phyloP scores from a whole-genome alignment of 306 rosid species.

The Prunus fruticosa region DNA sequence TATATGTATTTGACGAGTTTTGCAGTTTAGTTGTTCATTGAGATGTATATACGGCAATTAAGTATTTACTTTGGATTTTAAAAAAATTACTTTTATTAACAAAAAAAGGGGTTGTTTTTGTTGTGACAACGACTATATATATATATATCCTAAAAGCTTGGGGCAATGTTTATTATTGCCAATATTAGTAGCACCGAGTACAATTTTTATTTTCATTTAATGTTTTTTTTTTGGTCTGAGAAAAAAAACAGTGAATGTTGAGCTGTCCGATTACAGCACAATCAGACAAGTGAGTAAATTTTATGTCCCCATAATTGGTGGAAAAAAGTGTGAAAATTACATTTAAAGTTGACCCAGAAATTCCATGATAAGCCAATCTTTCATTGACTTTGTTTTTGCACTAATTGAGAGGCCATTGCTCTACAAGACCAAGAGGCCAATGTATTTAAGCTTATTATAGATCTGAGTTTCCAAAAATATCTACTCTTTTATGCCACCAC shows the following conservation, averaged over 20 bases:
- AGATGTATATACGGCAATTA: no score
- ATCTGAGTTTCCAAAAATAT: neutral
- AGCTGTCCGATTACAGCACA: neutral
- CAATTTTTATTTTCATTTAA: no score
- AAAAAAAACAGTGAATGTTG: neutral
- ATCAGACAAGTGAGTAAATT: neutral
- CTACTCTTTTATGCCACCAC: neutral
- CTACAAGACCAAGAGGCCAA: neutral
- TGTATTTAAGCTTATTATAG: neutral
- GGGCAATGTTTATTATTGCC: neutral
- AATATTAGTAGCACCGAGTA: neutral
- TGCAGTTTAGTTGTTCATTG: no score
- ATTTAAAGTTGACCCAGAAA: neutral
- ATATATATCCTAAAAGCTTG: neutral
- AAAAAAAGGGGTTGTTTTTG: neutral
- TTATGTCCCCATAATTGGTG: neutral
- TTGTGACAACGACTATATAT: neutral
- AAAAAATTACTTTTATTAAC: no score
- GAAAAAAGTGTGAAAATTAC: constrained; percentile 4
- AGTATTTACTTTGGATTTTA: no score
- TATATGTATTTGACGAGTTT: no score
- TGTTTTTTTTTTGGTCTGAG: no score
- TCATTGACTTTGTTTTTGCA: neutral
- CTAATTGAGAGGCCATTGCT: neutral
- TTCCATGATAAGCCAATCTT: neutral